These are phyloP conservation scores for Durio zibethinus DNA, from an alignment of 345 rosid genomes.

Conservation along the genomic window DNA sequence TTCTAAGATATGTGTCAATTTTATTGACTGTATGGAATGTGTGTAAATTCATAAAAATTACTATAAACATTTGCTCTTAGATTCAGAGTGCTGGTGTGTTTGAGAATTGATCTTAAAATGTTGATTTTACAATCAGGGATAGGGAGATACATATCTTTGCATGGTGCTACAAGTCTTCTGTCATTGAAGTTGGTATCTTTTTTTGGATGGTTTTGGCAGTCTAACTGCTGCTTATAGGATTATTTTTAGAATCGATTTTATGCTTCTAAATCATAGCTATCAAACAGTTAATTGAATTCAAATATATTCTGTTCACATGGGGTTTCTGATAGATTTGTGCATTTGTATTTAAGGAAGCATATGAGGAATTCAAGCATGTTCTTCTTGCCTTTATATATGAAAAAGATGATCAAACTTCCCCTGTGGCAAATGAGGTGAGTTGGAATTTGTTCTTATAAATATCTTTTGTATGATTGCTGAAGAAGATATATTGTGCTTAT, in stretches of 20 bases:
- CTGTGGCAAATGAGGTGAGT: slow-evolving; percentile 81
- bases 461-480: not conserved
- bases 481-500: not conserved
- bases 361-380: slow-evolving; percentile 94
- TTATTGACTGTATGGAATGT: not conserved
- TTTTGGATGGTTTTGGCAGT: not conserved
- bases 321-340: slow-evolving; percentile 31
- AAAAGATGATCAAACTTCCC: slow-evolving; percentile 74
- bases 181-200: not conserved
- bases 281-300: not conserved
- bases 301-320: not conserved
- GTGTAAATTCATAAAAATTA: not conserved
- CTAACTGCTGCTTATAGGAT: not conserved
- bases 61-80: not conserved
- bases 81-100: not conserved
- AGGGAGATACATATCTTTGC: not conserved
- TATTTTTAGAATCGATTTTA: not conserved
- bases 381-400: slow-evolving; percentile 89
- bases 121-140: not conserved
- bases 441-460: not conserved
- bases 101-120: not conserved
- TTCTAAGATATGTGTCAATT: not conserved
- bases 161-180: not conserved
- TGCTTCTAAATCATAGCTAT: not conserved
- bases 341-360: slow-evolving; percentile 83